These are phyloP conservation scores for Penicillium herquei DNA, from an alignment of 495 filamentous ascomycete genomes.

Conservation along the genomic window DNA sequence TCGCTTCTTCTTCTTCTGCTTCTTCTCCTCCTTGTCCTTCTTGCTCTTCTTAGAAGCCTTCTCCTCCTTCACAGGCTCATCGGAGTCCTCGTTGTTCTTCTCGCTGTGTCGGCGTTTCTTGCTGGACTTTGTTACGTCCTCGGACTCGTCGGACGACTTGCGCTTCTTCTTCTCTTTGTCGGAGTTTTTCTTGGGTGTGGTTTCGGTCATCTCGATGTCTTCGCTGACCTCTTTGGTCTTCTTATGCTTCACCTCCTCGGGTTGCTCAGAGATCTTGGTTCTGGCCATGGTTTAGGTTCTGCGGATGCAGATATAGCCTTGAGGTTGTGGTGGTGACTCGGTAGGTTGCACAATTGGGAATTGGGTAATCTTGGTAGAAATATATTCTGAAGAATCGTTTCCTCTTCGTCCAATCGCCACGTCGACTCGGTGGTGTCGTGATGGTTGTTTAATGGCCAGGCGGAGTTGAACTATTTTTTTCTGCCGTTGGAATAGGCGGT, in stretches of 20 bases:
- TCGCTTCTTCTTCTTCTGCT: slow-evolving; percentile 54
- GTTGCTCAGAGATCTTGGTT: slow-evolving; percentile 8
- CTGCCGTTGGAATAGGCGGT: slow-evolving; percentile 10
- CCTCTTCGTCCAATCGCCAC: no score
- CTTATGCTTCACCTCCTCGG: slow-evolving; percentile 31
- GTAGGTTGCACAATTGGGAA: background rate
- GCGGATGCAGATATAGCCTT: background rate
- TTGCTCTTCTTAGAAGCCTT: slow-evolving; percentile 20
- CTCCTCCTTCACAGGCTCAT: slow-evolving; percentile 3
- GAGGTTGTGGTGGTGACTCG: no score
- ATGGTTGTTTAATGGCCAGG: slow-evolving; percentile 1
- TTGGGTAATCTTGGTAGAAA: background rate
- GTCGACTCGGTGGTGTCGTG: background rate
- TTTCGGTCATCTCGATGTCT: slow-evolving; percentile 18
- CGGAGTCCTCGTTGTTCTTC: slow-evolving; percentile 14
- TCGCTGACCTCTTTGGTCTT: slow-evolving; percentile 65
- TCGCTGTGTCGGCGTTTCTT: slow-evolving; percentile 24
- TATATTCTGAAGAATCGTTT: no score
- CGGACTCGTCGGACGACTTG: slow-evolving; percentile 12
- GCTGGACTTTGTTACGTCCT: slow-evolving; percentile 11
- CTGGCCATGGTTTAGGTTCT: slow-evolving; percentile 18
- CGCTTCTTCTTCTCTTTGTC: slow-evolving; percentile 25
- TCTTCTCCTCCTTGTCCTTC: slow-evolving; percentile 18
- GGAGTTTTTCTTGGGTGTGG: slow-evolving; percentile 14
- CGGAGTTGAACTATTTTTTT: slow-evolving; percentile 14